Evolutionary conservation across 169 alveolate genomes (phyloP).

Genomic region (Perkinsus chesapeaki): DNA sequence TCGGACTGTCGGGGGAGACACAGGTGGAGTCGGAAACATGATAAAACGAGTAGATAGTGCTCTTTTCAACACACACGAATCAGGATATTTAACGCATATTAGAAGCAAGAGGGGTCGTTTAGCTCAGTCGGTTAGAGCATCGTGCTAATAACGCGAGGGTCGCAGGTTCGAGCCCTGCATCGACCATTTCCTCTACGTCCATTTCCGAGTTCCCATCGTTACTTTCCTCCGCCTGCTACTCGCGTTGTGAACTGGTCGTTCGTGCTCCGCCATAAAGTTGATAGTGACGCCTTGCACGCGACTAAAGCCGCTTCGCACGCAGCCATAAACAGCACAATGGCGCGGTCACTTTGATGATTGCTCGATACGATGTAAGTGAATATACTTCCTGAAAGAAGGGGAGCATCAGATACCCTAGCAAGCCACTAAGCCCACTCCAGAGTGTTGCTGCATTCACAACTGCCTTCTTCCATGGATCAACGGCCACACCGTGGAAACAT

Average conservation of each 20-base stretch:
- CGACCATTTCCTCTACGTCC: not conserved
- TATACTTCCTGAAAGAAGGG: not conserved
- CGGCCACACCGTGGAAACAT: not conserved
- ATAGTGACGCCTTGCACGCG: not conserved
- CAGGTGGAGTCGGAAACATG: no score
- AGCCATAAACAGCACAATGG: not conserved
- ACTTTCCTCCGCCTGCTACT: not conserved
- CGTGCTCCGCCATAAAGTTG: not conserved
- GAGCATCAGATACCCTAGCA: not conserved
- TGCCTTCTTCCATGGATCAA: not conserved
- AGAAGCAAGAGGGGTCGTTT: not conserved
- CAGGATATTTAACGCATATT: not conserved
- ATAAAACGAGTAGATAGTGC: no score
- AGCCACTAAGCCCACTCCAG: not conserved
- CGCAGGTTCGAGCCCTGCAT: slow-evolving; percentile 5
- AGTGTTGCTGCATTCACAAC: not conserved
- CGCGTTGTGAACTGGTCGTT: not conserved
- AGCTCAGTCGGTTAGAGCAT: not conserved
- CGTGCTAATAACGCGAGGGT: not conserved
- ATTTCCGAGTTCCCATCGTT: no score
- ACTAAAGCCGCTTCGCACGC: not conserved
- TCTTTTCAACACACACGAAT: not conserved
- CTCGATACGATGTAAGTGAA: not conserved
- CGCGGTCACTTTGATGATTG: not conserved
- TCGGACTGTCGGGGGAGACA: no score